Evolutionary conservation across 2,329 filamentous ascomycete species (phyloP), one percentile per base, ranked within the genome.

Genomic region (Gnomoniopsis smithogilvyi): DNA sequence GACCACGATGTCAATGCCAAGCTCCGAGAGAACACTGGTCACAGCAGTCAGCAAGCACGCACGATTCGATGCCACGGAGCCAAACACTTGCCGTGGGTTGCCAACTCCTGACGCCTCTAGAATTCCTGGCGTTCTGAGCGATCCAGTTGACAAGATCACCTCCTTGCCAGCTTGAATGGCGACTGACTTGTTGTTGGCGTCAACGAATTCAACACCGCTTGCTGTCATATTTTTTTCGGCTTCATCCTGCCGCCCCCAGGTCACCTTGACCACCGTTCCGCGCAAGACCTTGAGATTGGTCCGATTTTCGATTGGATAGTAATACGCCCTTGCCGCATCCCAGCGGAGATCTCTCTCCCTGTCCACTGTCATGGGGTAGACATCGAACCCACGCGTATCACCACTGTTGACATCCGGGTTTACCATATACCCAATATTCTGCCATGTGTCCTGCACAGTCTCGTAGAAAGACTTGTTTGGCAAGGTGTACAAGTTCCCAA

Each of bases 41-140:
- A 75, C 61, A 60, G 84, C 80, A 15, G 72, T 75, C 41, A 76
- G 67, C 7, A 73, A 64, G 2, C 72, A 60, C 2, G 83, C 68
- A 17, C 80, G 73, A 1, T 70, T 70, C 22, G 65, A n/a, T 65
- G 0, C 68, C 12, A n/a, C n/a, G n/a, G n/a, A n/a, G n/a, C n/a
- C n/a, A n/a, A n/a, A n/a, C n/a, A 53, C 64, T 54, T 65, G 71
- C 67, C 36, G 62, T 6, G 69, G 65, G 52, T 75, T 74, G 0
- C 82, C 82, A 15, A 85, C 74, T 0, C 82, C 82, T 0, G 81
- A 85, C 10, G 73, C 72, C 61, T 83, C 76, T 1, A 86, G 75
- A 14, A 85, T 77, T 0, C 78, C 70, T 1, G 82, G 81, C 10
- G 78, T 80, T 59, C 78, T 75, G 54, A 83, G 73, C 2, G 81